A percentile compares a stretch with the other conserved stretches of the same genome.
Evolutionary conservation across 768 basidiomycete species (phyloP).

Genomic region (Rhodotorula babjevae): DNA sequence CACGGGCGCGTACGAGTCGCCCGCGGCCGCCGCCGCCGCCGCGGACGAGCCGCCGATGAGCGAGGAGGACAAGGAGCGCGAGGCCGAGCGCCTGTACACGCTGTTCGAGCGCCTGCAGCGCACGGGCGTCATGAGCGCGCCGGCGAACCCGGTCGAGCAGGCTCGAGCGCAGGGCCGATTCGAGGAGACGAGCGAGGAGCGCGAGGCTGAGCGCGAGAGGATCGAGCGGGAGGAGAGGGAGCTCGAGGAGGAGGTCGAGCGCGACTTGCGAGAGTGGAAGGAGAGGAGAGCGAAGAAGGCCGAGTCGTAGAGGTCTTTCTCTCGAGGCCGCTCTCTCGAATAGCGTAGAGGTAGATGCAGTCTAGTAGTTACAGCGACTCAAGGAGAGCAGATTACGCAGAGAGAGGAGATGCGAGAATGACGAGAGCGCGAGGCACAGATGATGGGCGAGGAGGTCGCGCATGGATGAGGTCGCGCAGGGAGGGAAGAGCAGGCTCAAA

Average conservation of each 20-base stretch:
- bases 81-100: slow-evolving; percentile 86
- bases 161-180: slow-evolving; percentile 35
- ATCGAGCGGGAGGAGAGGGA: slow-evolving; percentile 28
- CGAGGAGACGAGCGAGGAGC: slow-evolving; percentile 29
- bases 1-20: slow-evolving; percentile 61
- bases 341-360: too few species aligned
- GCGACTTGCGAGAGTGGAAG: slow-evolving; percentile 40
- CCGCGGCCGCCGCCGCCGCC: slow-evolving; percentile 40
- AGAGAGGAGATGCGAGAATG: not conserved
- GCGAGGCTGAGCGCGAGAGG: slow-evolving; percentile 24
- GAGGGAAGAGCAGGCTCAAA: not conserved
- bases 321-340: not conserved
- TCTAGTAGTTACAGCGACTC: not conserved
- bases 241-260: slow-evolving; percentile 38
- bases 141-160: slow-evolving; percentile 49
- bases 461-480: too few species aligned
- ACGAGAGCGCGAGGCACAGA: not conserved
- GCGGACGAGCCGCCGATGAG: slow-evolving; percentile 60
- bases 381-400: too few species aligned
- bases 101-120: slow-evolving; percentile 84
- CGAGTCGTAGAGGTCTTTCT: not conserved
- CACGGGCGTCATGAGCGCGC: slow-evolving; percentile 57
- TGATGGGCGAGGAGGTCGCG: not conserved
- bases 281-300: slow-evolving; percentile 2
- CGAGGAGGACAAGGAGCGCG: slow-evolving; percentile 88